phyloP scores from a whole-genome alignment of 2,329 filamentous ascomycete species.

The Ceratocystis lukuohia region DNA sequence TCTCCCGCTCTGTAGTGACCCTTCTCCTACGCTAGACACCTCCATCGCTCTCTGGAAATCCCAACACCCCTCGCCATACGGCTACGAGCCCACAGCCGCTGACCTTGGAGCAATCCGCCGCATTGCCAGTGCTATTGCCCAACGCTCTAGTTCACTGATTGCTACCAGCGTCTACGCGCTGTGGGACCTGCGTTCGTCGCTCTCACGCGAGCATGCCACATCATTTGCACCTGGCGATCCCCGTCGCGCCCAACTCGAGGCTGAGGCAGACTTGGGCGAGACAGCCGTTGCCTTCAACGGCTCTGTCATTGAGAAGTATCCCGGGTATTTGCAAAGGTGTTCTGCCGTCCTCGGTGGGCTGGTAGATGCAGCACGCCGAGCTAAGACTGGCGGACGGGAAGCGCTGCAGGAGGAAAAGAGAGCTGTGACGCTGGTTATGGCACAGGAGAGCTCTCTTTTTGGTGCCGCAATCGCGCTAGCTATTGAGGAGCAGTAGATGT shows the following conservation, averaged over 20 bases:
- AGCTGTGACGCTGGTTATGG: conserved; percentile 50
- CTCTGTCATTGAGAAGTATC: conserved; percentile 67
- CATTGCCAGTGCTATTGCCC: conserved; percentile 42
- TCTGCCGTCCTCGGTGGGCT: conserved; percentile 52
- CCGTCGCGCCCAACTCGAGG: conserved; percentile 35
- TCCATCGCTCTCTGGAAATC: conserved; percentile 8
- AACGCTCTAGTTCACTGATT: conserved; percentile 45
- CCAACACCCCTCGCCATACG: conserved; percentile 28
- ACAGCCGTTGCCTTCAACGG: conserved; percentile 66
- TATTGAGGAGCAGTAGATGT: conserved; percentile 25
- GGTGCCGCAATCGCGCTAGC: conserved; percentile 61
- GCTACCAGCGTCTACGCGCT: conserved; percentile 46
- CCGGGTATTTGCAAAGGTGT: conserved; percentile 47
- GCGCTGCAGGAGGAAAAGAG: conserved; percentile 1
- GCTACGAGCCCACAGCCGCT: conserved; percentile 27
- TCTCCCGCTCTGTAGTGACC: conserved; percentile 19
- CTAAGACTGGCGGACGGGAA: background rate
- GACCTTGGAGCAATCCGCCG: conserved; percentile 41
- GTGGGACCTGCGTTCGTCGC: conserved; percentile 42
- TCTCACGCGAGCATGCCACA: conserved; percentile 29
- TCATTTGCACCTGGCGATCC: conserved; percentile 23
- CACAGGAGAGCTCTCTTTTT: conserved; percentile 60
- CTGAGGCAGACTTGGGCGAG: conserved; percentile 34
- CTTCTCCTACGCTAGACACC: background rate
- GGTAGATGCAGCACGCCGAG: conserved; percentile 27